These are phyloP conservation scores for Isabelozyma heimii DNA, from an alignment of 805 yeast species.

Conservation along the genomic window DNA sequence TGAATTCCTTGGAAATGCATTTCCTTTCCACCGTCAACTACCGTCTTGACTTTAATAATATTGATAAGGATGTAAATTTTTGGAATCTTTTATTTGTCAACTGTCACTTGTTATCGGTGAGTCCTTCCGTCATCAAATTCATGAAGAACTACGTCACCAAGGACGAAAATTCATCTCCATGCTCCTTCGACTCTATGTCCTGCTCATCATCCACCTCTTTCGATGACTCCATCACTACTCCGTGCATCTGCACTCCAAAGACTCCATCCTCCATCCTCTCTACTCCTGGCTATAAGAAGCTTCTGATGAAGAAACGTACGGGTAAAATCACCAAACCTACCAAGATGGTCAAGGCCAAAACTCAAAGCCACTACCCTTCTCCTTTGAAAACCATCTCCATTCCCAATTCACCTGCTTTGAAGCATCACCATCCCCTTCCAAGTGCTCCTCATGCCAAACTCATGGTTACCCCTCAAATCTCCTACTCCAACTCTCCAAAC, in stretches of 20 bases:
- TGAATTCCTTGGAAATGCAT: slow-evolving; percentile 26
- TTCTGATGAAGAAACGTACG: not conserved
- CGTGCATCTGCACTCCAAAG: not conserved
- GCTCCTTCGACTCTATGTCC: not conserved
- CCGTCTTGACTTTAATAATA: slow-evolving; percentile 20
- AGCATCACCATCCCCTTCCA: not conserved
- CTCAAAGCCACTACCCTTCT: not conserved
- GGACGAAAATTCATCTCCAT: not conserved
- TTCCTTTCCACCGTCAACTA: slow-evolving; percentile 25
- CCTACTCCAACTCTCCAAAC: not conserved
- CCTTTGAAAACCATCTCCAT: slow-evolving; percentile 2
- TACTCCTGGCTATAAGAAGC: not conserved
- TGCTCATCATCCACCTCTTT: not conserved
- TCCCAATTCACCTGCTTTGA: slow-evolving; percentile 7
- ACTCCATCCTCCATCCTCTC: slow-evolving; percentile 1
- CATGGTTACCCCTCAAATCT: slow-evolving; percentile 3
- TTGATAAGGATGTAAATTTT: slow-evolving; percentile 17
- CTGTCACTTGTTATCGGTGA: slow-evolving; percentile 5
- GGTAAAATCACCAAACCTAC: not conserved
- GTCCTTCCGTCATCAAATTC: slow-evolving; percentile 4
- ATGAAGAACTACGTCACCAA: slow-evolving; percentile 5
- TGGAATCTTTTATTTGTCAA: slow-evolving; percentile 15
- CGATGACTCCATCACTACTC: not conserved
- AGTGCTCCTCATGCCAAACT: not conserved
- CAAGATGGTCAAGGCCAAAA: not conserved